Evolutionary conservation across 805 yeast species (phyloP).

Genomic region (Naumovozyma baii): DNA sequence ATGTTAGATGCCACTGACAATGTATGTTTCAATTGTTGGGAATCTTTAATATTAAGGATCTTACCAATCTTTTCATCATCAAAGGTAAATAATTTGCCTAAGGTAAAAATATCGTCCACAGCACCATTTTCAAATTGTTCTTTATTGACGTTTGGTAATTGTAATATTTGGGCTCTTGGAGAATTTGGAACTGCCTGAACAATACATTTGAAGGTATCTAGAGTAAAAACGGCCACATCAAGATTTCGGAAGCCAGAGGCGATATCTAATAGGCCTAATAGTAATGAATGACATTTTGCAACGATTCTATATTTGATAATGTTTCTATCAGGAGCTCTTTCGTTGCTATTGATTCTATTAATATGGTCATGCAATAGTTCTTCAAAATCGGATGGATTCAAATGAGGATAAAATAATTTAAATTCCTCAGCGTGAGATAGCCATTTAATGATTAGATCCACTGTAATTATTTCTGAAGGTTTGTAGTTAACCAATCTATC

Average conservation of each 20-base stretch:
- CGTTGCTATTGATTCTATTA: constrained; percentile 35
- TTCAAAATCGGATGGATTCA: constrained; percentile 39
- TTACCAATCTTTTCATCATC: constrained; percentile 46
- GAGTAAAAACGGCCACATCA: constrained; percentile 50
- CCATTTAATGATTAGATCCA: constrained; percentile 48
- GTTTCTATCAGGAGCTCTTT: constrained; percentile 28
- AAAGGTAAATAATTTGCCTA: constrained; percentile 60
- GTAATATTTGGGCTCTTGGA: constrained; percentile 57
- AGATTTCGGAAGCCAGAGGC: constrained; percentile 69
- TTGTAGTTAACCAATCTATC: constrained; percentile 63
- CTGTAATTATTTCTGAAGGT: constrained; percentile 54
- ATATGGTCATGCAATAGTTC: constrained; percentile 49
- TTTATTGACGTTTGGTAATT: constrained; percentile 64
- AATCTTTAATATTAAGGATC: constrained; percentile 45
- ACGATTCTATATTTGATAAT: constrained; percentile 45
- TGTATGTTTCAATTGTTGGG: constrained; percentile 38
- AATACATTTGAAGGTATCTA: constrained; percentile 60
- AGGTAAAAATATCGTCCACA: constrained; percentile 37
- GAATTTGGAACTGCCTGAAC: constrained; percentile 62
- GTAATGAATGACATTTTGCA: constrained; percentile 52
- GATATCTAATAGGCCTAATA: constrained; percentile 67
- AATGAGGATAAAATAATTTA: constrained; percentile 32
- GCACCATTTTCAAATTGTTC: constrained; percentile 30
- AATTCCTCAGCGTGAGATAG: constrained; percentile 63
- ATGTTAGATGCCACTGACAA: constrained; percentile 50